Evolutionary conservation across 176 grass and related monocot genomes (phyloP).

Genomic region (Juncus effusus): DNA sequence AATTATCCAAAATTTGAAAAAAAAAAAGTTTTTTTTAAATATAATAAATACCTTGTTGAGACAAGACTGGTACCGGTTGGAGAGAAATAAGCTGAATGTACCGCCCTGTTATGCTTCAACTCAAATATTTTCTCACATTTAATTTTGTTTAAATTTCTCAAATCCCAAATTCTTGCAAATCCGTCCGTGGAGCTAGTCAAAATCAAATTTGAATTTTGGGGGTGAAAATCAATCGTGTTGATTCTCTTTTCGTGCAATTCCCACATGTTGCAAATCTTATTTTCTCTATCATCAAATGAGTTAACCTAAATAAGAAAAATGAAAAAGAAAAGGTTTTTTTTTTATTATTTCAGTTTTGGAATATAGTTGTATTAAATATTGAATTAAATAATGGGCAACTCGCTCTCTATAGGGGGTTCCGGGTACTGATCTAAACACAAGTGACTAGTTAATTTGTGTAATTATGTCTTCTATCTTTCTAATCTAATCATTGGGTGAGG

Average conservation of each 20-base stretch:
- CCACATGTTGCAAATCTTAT: slow-evolving; percentile 50
- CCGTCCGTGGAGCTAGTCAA: slow-evolving; percentile 70
- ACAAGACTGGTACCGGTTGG: slow-evolving; percentile 58
- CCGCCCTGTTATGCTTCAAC: slow-evolving; percentile 35
- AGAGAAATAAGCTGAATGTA: slow-evolving; percentile 90
- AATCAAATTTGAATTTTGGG: slow-evolving; percentile 45
- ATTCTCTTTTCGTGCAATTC: slow-evolving; percentile 47
- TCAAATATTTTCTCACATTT: slow-evolving; percentile 37
- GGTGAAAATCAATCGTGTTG: slow-evolving; percentile 76
- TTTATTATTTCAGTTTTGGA: background rate
- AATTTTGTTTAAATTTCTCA: slow-evolving; percentile 53
- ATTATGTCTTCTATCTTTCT: too few relatives aligned
- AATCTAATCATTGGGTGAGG: too few relatives aligned
- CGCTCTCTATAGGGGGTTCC: background rate
- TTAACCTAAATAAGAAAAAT: slow-evolving; percentile 33
- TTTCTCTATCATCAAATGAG: slow-evolving; percentile 53
- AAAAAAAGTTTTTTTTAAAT: background rate
- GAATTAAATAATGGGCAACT: background rate
- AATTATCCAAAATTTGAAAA: slow-evolving; percentile 7
- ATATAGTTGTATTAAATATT: too few relatives aligned
- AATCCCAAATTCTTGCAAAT: slow-evolving; percentile 62
- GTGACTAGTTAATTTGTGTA: too few relatives aligned
- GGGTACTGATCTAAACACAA: slow-evolving; percentile 3
- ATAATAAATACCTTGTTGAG: slow-evolving; percentile 59
- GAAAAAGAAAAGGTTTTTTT: background rate